Conservation (phyloP, 2,329 filamentous ascomycete genomes). For the Microcyclospora tardicrescens region DNA sequence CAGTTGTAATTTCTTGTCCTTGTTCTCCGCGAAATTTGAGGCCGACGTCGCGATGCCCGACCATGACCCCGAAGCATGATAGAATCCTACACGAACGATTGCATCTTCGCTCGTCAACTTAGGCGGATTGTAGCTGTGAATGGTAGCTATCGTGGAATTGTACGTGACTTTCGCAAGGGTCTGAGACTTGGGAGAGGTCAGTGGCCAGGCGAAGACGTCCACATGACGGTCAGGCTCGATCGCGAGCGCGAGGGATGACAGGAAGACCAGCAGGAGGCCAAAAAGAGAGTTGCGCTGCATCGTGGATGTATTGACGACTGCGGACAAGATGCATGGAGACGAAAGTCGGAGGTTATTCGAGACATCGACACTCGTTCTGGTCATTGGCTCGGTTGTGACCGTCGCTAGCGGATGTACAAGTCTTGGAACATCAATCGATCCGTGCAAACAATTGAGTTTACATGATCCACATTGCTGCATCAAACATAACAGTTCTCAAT, state of each 20-base stretch:
- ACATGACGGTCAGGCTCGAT: slow-evolving; percentile 14
- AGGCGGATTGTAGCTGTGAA: slow-evolving; percentile 26
- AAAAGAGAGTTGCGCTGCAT: slow-evolving; percentile 26
- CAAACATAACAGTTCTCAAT: too few relatives aligned
- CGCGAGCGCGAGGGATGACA: slow-evolving; percentile 21
- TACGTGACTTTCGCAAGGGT: slow-evolving; percentile 31
- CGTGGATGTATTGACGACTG: slow-evolving; percentile 4
- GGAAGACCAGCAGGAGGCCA: slow-evolving; percentile 22
- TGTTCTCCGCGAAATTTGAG: slow-evolving; percentile 28
- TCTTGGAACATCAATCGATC: too few relatives aligned
- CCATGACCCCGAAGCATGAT: slow-evolving; percentile 27
- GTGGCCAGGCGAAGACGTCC: slow-evolving; percentile 25
- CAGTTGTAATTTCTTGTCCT: slow-evolving; percentile 31
- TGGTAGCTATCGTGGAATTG: slow-evolving; percentile 28
- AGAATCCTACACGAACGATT: slow-evolving; percentile 32
- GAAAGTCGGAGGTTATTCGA: too few relatives aligned
- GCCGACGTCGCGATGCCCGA: slow-evolving; percentile 34
- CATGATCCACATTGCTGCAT: too few relatives aligned
- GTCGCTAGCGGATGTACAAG: too few relatives aligned
- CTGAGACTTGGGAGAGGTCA: slow-evolving; percentile 23
- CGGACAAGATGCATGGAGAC: too few relatives aligned
- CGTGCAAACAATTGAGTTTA: too few relatives aligned
- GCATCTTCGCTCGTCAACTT: slow-evolving; percentile 23
- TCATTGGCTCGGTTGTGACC: too few relatives aligned
- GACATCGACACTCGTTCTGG: too few relatives aligned